Conservation (phyloP, 1,284 basidiomycete species). For the Rhodotorula sp. region DNA sequence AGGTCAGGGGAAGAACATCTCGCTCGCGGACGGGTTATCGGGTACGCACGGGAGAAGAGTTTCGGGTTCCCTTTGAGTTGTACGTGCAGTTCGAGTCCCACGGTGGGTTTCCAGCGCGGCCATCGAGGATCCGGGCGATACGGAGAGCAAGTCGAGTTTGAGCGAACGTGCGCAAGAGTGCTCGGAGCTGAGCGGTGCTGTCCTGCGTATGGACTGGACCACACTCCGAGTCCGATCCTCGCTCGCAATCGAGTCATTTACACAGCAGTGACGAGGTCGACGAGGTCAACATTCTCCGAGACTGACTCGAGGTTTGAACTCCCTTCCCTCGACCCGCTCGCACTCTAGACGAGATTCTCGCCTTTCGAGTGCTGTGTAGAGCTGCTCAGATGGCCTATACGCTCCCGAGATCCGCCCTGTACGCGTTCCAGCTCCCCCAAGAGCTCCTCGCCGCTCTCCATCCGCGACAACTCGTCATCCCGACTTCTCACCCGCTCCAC, state of each 20-base stretch:
- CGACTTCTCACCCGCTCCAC: conserved; percentile 32
- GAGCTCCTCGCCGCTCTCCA: conserved; percentile 45
- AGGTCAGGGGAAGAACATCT: too few relatives aligned
- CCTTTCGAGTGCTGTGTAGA: neutral
- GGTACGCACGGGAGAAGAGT: conserved; percentile 78
- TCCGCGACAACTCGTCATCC: conserved; percentile 44
- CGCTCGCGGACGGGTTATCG: too few relatives aligned
- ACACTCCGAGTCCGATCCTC: neutral
- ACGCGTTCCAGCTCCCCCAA: conserved; percentile 48
- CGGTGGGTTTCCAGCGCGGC: conserved; percentile 45
- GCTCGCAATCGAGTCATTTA: neutral
- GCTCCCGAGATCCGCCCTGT: conserved; percentile 36
- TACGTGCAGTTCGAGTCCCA: conserved; percentile 94
- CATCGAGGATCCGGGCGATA: conserved; percentile 12
- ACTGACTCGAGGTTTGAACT: neutral
- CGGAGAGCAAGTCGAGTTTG: neutral
- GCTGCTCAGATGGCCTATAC: neutral
- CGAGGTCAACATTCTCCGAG: neutral
- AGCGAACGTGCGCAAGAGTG: too few relatives aligned
- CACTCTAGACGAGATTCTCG: neutral
- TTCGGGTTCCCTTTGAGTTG: conserved; percentile 86
- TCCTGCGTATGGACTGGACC: conserved; percentile 7
- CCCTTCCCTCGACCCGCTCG: neutral
- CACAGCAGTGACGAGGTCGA: too few relatives aligned
- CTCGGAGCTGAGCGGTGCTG: too few relatives aligned